A percentile compares a stretch with the other conserved stretches of the same genome.
These are phyloP conservation scores for Colletotrichum acutatum DNA, from an alignment of 2,329 filamentous ascomycete species.

Conservation along the genomic window DNA sequence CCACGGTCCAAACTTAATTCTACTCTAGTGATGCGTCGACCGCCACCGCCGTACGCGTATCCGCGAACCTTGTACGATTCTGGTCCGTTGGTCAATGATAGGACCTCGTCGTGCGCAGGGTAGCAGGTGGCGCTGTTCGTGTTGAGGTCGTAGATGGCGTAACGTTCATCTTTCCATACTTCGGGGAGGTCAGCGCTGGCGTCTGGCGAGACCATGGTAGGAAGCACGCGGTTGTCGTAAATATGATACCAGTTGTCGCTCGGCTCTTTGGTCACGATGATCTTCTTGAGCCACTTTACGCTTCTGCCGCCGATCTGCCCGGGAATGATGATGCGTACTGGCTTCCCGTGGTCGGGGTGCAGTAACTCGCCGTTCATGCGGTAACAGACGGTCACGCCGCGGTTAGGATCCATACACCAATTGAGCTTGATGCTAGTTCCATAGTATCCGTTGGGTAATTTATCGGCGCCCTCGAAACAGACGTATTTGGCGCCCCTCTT, in stretches of 20 bases:
- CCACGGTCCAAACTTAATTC: constrained; percentile 88
- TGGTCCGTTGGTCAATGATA: constrained; percentile 56
- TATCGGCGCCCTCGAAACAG: constrained; percentile 92
- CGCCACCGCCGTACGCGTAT: constrained; percentile 90
- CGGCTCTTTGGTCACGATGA: constrained; percentile 81
- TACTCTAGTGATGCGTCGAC: constrained; percentile 83
- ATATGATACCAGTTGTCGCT: constrained; percentile 97
- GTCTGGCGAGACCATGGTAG: constrained; percentile 87
- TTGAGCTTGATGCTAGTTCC: constrained; percentile 89
- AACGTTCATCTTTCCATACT: constrained; percentile 89
- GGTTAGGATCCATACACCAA: constrained; percentile 86
- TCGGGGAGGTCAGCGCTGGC: constrained; percentile 77
- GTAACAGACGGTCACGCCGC: constrained; percentile 87
- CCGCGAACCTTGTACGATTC: constrained; percentile 74
- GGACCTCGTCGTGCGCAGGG: constrained; percentile 79
- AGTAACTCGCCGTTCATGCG: constrained; percentile 90
- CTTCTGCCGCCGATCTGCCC: constrained; percentile 93
- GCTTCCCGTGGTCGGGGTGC: constrained; percentile 86
- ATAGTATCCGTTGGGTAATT: constrained; percentile 88
- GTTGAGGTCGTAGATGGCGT: constrained; percentile 92
- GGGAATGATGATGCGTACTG: constrained; percentile 84
- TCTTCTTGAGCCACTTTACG: constrained; percentile 90
- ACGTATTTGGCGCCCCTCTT: constrained; percentile 80
- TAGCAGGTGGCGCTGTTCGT: constrained; percentile 86
- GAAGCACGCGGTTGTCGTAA: constrained; percentile 90